Conservation (phyloP, 768 basidiomycete genomes). For the Trametopsis cervina region DNA sequence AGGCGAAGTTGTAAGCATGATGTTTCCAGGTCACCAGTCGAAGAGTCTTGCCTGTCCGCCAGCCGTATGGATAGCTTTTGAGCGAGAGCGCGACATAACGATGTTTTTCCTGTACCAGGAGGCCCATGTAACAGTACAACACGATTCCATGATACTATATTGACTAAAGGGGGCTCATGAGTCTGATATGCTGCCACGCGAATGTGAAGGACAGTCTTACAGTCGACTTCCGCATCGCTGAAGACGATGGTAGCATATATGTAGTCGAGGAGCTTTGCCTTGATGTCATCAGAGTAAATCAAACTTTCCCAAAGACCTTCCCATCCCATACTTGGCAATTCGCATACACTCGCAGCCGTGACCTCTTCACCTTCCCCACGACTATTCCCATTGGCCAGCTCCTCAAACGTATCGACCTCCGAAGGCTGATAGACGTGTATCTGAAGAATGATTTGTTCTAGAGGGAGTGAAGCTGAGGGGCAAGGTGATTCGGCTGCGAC, state of each 20-base stretch:
- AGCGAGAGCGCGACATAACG: slow-evolving; percentile 87
- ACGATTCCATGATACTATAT: slow-evolving; percentile 93
- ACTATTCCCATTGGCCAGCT: slow-evolving; percentile 51
- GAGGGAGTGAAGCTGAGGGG: slow-evolving; percentile 38
- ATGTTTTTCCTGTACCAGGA: slow-evolving; percentile 97
- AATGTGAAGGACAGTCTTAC: slow-evolving; percentile 35
- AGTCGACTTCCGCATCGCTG: slow-evolving; percentile 81
- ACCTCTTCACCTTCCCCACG: slow-evolving; percentile 63
- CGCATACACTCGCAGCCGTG: slow-evolving; percentile 84
- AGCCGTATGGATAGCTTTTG: slow-evolving; percentile 93
- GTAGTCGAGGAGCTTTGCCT: slow-evolving; percentile 84
- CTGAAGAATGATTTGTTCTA: slow-evolving; percentile 58
- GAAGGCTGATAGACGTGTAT: slow-evolving; percentile 87
- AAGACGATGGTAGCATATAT: slow-evolving; percentile 93
- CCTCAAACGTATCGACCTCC: slow-evolving; percentile 60
- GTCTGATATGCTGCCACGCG: slow-evolving; percentile 4
- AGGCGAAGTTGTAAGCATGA: slow-evolving; percentile 1
- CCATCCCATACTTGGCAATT: slow-evolving; percentile 75
- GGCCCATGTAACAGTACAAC: slow-evolving; percentile 94
- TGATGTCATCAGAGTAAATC: slow-evolving; percentile 80
- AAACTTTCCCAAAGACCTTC: slow-evolving; percentile 93
- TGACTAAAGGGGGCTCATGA: slow-evolving; percentile 41
- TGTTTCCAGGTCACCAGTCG: no score
- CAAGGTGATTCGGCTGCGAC: slow-evolving; percentile 64
- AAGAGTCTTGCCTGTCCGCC: slow-evolving; percentile 56